Evolutionary conservation across 257 asterid genomes (phyloP), one percentile per base, ranked within the genome.

Genomic region (Pogostemon cablin): DNA sequence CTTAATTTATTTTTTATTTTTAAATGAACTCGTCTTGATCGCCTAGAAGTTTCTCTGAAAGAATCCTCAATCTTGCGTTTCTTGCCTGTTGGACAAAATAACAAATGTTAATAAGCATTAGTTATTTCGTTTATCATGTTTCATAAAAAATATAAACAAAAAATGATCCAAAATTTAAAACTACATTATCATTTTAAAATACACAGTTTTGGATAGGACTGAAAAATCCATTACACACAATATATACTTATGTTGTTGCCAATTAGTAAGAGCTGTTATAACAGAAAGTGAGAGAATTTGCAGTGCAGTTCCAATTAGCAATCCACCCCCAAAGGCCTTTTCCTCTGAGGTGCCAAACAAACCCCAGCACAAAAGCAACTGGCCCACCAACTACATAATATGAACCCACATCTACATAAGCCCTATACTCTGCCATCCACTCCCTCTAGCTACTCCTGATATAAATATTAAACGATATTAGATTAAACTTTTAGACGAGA

Each of bases 261-360:
- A 62, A 15, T 62, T 46, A 1, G 67, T 62, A 41, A 40, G 67
- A 41, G 52, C 67, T 3, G 67, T 62, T 7, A 62, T 40, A 5
- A 62, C 9, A 62, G 37, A 40, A n/a, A 62, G 52, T 7, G 67
- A 62, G 3, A 62, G 52, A 1, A 35, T 46, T 62, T 62, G 38
- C 38, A 62, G 7, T 0, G 52, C 4, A 2, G 52, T 46, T 41
- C 52, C 67, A 9, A 46, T 6, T 12, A 41, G 50, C 12, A 41
- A 7, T 7, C 52, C 67, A 15, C 12, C 4, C 4, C 37, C 25
- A 61, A 6, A 61, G 67, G 37, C 67, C 67, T n/a, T 40, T 40
- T 12, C 41, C 57, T 11, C 17, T 52, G 9, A 52, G 57, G 57
- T 52, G 57, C 57, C 57, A 52, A 52, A 37, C 65, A 59, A 59